Evolutionary conservation across 192 early-diverging fungal genomes (phyloP).

Genomic region (Coemansia sp.): DNA sequence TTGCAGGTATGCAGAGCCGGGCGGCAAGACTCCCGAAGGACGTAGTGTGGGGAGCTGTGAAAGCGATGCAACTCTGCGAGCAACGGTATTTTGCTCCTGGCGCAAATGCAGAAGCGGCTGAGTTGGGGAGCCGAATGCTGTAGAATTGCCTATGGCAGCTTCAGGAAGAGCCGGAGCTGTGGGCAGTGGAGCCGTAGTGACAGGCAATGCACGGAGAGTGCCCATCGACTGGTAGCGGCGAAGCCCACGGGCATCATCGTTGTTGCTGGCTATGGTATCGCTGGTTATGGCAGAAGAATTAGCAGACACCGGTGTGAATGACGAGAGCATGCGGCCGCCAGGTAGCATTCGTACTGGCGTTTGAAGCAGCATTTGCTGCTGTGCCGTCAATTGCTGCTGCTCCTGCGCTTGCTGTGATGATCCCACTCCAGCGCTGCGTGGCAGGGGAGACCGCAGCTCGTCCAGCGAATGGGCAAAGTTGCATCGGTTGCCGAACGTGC

Average conservation of each 20-base stretch:
- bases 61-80: slow-evolving; percentile 43
- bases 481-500: slow-evolving; percentile 92
- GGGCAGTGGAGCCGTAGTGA: neutral
- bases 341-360: slow-evolving; percentile 36
- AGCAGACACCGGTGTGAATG: slow-evolving; percentile 26
- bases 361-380: slow-evolving; percentile 24
- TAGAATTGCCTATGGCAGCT: neutral
- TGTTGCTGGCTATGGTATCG: neutral
- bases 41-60: slow-evolving; percentile 41
- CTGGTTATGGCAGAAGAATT: neutral
- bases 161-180: slow-evolving; percentile 10
- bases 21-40: slow-evolving; percentile 4
- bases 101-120: slow-evolving; percentile 28
- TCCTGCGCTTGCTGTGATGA: neutral
- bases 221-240: slow-evolving; percentile 51
- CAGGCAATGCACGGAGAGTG: slow-evolving; percentile 23
- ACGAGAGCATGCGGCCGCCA: slow-evolving; percentile 34
- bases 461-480: slow-evolving; percentile 80
- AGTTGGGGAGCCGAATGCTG: slow-evolving; percentile 8
- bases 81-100: slow-evolving; percentile 25
- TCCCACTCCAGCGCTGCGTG: neutral
- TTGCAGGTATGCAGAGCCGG: slow-evolving; percentile 5
- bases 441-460: slow-evolving; percentile 41
- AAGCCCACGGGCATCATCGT: slow-evolving; percentile 17
- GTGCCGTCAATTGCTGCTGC: slow-evolving; percentile 16